Percentiles rank a stretch among this genome's conserved stretches.
Conservation (phyloP, 2,329 filamentous ascomycete genomes). For the Colletotrichum phormii region DNA sequence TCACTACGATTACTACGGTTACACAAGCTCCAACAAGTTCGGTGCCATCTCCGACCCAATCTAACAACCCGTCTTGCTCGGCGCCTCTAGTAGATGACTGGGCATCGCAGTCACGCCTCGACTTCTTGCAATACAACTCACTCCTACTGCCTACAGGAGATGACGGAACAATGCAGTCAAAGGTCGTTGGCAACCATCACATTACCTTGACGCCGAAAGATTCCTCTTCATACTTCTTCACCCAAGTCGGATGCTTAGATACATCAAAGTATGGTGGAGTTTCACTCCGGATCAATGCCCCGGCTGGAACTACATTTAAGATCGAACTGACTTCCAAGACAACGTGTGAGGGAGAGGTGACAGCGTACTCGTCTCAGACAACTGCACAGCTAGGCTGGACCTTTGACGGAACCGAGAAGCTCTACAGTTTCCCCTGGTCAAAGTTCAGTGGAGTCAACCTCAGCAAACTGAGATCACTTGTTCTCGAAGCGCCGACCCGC, state of each 20-base stretch:
- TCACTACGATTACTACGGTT: not conserved
- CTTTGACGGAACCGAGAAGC: constrained; percentile 69
- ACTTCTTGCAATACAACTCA: constrained; percentile 71
- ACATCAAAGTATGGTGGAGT: constrained; percentile 66
- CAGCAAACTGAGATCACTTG: constrained; percentile 63
- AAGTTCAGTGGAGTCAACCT: constrained; percentile 63
- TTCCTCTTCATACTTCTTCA: constrained; percentile 68
- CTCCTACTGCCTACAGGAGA: constrained; percentile 66
- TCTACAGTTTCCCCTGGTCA: constrained; percentile 69
- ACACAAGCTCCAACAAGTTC: constrained; percentile 12
- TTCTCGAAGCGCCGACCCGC: constrained; percentile 59
- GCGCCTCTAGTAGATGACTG: constrained; percentile 68
- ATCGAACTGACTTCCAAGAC: constrained; percentile 62
- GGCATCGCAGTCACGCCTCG: constrained; percentile 70
- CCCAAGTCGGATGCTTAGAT: constrained; percentile 65
- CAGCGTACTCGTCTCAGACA: constrained; percentile 52
- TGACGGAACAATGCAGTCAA: constrained; percentile 67
- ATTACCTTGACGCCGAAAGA: constrained; percentile 63
- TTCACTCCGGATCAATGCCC: constrained; percentile 65
- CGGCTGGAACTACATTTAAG: constrained; percentile 61
- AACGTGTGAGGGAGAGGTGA: constrained; percentile 53
- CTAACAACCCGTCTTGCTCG: constrained; percentile 47
- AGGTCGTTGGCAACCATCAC: constrained; percentile 62
- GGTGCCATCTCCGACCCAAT: not conserved
- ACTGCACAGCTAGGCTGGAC: constrained; percentile 66